Evolutionary conservation across 1,139 yeast genomes (phyloP).

Genomic region (Blastobotrys aristatus): DNA sequence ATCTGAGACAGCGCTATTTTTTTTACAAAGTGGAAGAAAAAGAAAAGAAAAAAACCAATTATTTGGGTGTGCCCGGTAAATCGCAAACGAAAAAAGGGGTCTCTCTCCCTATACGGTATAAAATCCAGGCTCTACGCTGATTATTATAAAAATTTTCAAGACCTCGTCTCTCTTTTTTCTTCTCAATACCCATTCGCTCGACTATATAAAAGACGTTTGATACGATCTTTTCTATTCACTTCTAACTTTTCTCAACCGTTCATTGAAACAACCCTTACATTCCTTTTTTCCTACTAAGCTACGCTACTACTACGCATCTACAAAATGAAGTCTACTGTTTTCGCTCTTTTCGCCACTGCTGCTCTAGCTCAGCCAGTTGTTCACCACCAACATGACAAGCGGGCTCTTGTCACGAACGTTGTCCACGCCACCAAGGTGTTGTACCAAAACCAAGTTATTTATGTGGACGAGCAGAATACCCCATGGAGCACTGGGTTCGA

Average conservation of each 20-base stretch:
- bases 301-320: slow-evolving; percentile 4
- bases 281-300: slow-evolving; percentile 7
- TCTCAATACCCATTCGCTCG: background rate
- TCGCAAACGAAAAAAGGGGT: no score
- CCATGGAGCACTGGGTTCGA: slow-evolving; percentile 31
- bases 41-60: background rate
- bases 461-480: slow-evolving; percentile 33
- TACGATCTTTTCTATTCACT: background rate
- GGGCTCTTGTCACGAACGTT: slow-evolving; percentile 32
- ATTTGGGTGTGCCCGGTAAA: no score
- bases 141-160: background rate
- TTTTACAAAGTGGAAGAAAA: background rate
- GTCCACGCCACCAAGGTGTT: slow-evolving; percentile 32
- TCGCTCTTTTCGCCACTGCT: slow-evolving; percentile 13
- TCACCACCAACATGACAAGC: slow-evolving; percentile 21
- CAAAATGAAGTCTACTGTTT: slow-evolving; percentile 1
- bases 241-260: background rate
- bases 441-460: slow-evolving; percentile 34
- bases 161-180: background rate
- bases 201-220: no score
- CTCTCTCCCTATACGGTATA: no score
- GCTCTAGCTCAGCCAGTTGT: slow-evolving; percentile 21
- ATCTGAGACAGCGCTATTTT: no score
- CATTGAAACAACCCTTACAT: no score
- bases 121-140: no score